Percentiles rank a stretch among this genome's conserved stretches.
These are phyloP conservation scores for Hyphodiscus sp. DNA, from an alignment of 2,329 filamentous ascomycete genomes.

Conservation along the genomic window DNA sequence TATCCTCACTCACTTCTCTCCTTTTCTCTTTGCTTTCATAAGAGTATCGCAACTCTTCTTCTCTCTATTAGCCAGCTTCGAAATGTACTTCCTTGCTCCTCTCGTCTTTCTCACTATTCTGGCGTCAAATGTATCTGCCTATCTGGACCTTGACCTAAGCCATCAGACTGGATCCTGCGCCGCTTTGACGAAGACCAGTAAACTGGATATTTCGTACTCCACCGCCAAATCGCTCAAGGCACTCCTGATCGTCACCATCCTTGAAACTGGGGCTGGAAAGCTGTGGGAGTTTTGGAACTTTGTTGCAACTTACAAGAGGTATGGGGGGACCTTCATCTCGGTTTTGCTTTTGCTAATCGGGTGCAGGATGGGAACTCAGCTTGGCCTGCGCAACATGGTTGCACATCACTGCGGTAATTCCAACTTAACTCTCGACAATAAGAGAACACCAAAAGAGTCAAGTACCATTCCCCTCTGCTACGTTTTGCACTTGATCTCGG, in stretches of 20 bases:
- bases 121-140: slow-evolving; percentile 22
- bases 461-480: neutral
- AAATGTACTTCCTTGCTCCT: neutral
- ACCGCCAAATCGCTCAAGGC: slow-evolving; percentile 30
- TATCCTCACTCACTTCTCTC: neutral
- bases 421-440: no score
- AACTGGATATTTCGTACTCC: slow-evolving; percentile 30
- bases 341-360: no score
- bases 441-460: no score
- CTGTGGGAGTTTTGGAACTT: no score
- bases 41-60: neutral
- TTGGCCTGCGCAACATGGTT: no score
- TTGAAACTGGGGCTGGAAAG: no score
- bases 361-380: no score
- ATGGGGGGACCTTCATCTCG: no score
- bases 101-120: neutral
- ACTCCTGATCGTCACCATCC: slow-evolving; percentile 29
- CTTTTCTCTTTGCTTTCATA: neutral
- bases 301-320: no score
- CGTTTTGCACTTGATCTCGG: no score
- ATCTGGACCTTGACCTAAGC: slow-evolving; percentile 33
- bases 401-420: no score
- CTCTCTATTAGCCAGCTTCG: neutral
- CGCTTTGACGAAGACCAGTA: slow-evolving; percentile 30
- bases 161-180: slow-evolving; percentile 31